Evolutionary conservation across 1,284 basidiomycete species (phyloP).

Genomic region (Laetiporus sulphureus): DNA sequence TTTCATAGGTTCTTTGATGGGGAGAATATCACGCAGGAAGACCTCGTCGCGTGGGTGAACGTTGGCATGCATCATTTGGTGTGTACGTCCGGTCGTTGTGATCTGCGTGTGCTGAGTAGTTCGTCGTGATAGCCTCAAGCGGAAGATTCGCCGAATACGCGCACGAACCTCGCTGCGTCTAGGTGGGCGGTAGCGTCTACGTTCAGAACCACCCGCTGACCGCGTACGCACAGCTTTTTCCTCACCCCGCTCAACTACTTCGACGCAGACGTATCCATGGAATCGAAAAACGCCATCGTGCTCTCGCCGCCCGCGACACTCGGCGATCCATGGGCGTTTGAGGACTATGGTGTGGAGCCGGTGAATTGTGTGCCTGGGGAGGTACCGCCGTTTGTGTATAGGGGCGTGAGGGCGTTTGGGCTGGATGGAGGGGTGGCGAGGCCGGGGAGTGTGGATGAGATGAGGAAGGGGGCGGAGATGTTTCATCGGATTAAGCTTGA

Average conservation of each 20-base stretch:
- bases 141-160: conserved; percentile 55
- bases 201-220: background rate
- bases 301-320: conserved; percentile 34
- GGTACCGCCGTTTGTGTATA: conserved; percentile 39
- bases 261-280: conserved; percentile 54
- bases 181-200: conserved; percentile 27
- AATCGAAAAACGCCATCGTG: conserved; percentile 48
- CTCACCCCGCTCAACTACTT: conserved; percentile 60
- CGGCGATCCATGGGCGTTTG: conserved; percentile 34
- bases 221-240: conserved; percentile 37
- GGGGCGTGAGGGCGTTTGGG: conserved; percentile 27
- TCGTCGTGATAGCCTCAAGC: conserved; percentile 44
- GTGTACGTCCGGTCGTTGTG: conserved; percentile 8
- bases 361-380: conserved; percentile 38
- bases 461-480: conserved; percentile 36
- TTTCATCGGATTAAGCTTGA: conserved; percentile 33
- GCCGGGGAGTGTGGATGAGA: conserved; percentile 30
- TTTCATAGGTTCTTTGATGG: conserved; percentile 61
- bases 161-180: conserved; percentile 52
- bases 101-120: too few relatives aligned
- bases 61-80: conserved; percentile 57
- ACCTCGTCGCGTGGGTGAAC: conserved; percentile 61
- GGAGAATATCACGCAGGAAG: conserved; percentile 52
- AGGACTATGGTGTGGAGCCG: conserved; percentile 48
- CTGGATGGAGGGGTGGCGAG: conserved; percentile 29